Evolutionary conservation across 2,329 filamentous ascomycete species (phyloP).

Genomic region (Lasiodiplodia gonubiensis): DNA sequence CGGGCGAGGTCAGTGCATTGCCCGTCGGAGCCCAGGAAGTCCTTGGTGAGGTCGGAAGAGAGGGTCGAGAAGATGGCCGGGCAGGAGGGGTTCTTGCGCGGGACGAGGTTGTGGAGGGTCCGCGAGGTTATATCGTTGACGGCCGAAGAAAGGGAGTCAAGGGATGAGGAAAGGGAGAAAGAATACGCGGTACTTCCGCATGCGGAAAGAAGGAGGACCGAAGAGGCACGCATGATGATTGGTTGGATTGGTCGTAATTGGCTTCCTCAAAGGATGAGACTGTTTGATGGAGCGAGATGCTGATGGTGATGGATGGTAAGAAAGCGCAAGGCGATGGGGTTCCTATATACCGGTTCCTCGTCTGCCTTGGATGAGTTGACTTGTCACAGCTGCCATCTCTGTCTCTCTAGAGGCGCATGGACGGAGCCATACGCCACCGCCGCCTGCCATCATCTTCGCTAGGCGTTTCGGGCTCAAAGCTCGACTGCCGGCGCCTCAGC

Average conservation of each 20-base stretch:
- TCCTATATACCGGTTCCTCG: background rate
- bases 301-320: background rate
- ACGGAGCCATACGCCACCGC: background rate
- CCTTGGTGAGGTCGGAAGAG: slow-evolving; percentile 33
- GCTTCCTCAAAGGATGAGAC: background rate
- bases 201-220: background rate
- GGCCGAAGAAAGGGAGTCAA: background rate
- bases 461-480: too few species aligned
- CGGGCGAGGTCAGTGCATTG: slow-evolving; percentile 38
- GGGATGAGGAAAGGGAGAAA: background rate
- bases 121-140: background rate
- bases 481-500: background rate
- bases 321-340: background rate
- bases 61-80: slow-evolving; percentile 37
- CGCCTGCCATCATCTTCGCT: background rate
- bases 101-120: background rate
- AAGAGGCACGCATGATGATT: slow-evolving; percentile 4
- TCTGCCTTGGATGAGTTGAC: background rate
- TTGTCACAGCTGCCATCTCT: background rate
- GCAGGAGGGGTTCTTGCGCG: slow-evolving; percentile 29
- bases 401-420: background rate
- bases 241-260: background rate
- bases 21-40: slow-evolving; percentile 32
- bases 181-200: background rate
- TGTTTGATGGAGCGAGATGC: background rate